Conservation (phyloP, 768 basidiomycete genomes). For the Psilocybe tampanensis region DNA sequence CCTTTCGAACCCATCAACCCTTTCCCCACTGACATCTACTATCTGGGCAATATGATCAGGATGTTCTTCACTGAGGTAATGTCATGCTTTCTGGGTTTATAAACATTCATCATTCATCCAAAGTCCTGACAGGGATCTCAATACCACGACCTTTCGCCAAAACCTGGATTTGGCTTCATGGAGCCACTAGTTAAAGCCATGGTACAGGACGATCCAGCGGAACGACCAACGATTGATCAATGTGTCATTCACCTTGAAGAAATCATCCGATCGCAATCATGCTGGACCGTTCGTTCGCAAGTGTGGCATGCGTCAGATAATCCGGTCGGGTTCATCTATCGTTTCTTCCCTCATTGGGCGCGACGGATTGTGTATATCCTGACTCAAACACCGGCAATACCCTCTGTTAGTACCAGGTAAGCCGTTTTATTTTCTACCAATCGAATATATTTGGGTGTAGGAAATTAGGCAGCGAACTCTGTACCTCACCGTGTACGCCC, state of each 20-base stretch:
- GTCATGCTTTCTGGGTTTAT: neutral
- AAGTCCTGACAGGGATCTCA: neutral
- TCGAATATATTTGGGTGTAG: too few species aligned
- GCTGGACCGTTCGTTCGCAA: conserved; percentile 16
- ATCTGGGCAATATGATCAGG: conserved; percentile 39
- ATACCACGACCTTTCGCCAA: neutral
- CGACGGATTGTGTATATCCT: conserved; percentile 11
- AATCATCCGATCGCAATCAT: conserved; percentile 7
- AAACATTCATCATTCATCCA: neutral
- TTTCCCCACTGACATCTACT: conserved; percentile 47
- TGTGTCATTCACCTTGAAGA: conserved; percentile 32
- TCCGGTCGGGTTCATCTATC: neutral
- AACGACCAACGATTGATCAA: conserved; percentile 39
- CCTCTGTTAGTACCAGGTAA: too few species aligned
- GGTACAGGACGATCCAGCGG: conserved; percentile 35
- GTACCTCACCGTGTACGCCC: too few species aligned
- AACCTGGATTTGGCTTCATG: conserved; percentile 31
- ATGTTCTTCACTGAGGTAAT: conserved; percentile 34
- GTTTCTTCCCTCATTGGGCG: conserved; percentile 10
- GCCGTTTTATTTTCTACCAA: too few species aligned
- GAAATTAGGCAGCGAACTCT: too few species aligned
- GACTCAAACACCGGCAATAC: conserved; percentile 12
- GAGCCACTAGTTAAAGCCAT: conserved; percentile 34
- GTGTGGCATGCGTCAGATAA: conserved; percentile 4
- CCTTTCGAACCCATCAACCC: conserved; percentile 30